Evolutionary conservation across 305 asterid genomes (phyloP).

Genomic region (Solanum aculeatissimum): DNA sequence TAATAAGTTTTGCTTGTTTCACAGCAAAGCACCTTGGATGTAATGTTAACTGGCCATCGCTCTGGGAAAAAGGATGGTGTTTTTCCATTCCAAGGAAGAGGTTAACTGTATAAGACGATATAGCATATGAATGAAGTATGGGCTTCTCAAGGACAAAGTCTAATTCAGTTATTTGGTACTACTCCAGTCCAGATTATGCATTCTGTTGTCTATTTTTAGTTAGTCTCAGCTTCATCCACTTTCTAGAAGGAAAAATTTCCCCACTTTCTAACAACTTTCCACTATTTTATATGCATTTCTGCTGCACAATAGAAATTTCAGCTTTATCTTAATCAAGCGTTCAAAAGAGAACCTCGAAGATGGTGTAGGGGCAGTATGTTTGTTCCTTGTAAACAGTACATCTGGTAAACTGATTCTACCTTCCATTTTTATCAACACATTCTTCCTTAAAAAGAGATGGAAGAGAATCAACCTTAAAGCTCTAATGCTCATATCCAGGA

Average conservation of each 20-base stretch:
- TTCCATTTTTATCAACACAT: not conserved
- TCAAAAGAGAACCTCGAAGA: not conserved
- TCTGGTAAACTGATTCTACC: not conserved
- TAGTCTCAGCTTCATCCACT: not conserved
- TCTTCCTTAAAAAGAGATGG: not conserved
- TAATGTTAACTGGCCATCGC: not conserved
- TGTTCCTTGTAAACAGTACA: not conserved
- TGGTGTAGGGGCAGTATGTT: not conserved
- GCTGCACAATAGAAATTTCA: not conserved
- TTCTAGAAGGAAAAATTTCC: not conserved
- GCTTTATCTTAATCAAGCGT: not conserved
- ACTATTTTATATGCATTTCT: not conserved
- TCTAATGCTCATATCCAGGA: conserved; percentile 81
- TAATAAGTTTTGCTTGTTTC: not conserved
- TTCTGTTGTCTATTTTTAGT: not conserved
- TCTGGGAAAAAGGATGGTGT: not conserved
- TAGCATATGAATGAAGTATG: not conserved
- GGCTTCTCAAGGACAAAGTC: not conserved
- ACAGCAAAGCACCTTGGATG: not conserved
- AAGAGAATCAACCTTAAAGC: conserved; percentile 61
- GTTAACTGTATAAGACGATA: not conserved
- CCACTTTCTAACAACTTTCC: not conserved
- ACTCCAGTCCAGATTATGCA: not conserved
- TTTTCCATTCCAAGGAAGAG: not conserved
- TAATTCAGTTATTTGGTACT: not conserved